Conservation (phyloP, 2,329 filamentous ascomycete genomes). For the Pestalotiopsis sp. region DNA sequence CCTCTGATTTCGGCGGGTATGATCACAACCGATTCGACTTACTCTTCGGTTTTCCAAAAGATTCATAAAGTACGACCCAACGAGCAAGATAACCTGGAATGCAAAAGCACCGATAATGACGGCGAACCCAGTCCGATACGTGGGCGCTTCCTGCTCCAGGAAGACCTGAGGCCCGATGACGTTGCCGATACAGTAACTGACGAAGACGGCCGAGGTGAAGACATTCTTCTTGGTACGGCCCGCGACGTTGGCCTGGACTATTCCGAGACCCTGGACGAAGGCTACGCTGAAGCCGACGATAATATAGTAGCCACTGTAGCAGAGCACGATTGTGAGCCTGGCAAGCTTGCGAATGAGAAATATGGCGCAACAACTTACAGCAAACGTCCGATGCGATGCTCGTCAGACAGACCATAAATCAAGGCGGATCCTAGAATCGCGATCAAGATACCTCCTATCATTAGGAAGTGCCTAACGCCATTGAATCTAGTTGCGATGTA, state of each 20-base stretch:
- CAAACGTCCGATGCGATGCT: not conserved
- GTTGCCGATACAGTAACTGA: conserved; percentile 10
- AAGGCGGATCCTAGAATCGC: not conserved
- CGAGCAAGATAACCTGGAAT: not conserved
- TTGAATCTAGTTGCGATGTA: not conserved
- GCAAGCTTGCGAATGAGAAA: not conserved
- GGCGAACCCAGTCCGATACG: not conserved
- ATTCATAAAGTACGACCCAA: not conserved
- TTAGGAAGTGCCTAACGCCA: not conserved
- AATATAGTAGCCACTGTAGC: conserved; percentile 1
- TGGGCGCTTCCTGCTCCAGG: not conserved
- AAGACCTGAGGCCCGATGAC: conserved; percentile 6
- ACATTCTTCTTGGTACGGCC: conserved; percentile 9
- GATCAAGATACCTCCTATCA: conserved; percentile 4
- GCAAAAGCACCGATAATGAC: conserved; percentile 1
- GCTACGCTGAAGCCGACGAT: conserved; percentile 6
- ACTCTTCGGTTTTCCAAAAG: not conserved
- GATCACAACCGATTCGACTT: not conserved
- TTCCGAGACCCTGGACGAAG: conserved; percentile 1
- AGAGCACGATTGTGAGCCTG: not conserved
- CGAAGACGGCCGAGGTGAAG: conserved; percentile 8
- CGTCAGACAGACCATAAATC: not conserved
- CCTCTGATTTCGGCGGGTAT: not conserved
- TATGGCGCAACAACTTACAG: not conserved
- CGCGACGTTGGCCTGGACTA: conserved; percentile 7